These are phyloP conservation scores for Lasiodiplodia theobromae DNA, from an alignment of 2,329 filamentous ascomycete genomes.

Conservation along the genomic window DNA sequence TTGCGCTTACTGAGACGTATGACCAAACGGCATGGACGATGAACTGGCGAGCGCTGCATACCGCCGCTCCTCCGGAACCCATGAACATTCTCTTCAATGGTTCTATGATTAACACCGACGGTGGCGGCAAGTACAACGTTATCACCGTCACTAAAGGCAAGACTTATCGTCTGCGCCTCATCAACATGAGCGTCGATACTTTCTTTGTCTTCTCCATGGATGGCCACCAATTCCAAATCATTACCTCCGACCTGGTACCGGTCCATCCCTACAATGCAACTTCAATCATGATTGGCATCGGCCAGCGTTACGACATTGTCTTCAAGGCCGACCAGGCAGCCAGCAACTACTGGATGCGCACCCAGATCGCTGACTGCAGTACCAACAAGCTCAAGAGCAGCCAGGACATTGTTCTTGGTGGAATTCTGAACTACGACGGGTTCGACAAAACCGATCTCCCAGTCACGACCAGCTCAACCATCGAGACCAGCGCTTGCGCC, in stretches of 20 bases:
- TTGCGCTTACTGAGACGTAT: conserved; percentile 51
- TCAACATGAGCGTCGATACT: conserved; percentile 58
- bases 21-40: conserved; percentile 34
- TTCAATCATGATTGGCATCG: conserved; percentile 42
- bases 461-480: not conserved
- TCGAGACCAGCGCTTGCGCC: conserved; percentile 31
- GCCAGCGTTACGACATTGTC: conserved; percentile 51
- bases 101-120: conserved; percentile 58
- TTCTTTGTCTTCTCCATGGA: conserved; percentile 46
- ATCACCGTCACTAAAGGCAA: conserved; percentile 54
- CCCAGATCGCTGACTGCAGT: conserved; percentile 38
- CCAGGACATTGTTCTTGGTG: conserved; percentile 44
- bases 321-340: conserved; percentile 43
- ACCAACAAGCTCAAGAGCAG: conserved; percentile 35
- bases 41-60: conserved; percentile 38
- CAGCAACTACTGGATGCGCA: conserved; percentile 46
- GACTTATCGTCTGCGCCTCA: conserved; percentile 64
- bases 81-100: conserved; percentile 63
- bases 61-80: conserved; percentile 43
- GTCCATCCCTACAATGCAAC: conserved; percentile 48
- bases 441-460: conserved; percentile 30
- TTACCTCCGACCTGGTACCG: conserved; percentile 53
- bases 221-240: conserved; percentile 52
- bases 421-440: conserved; percentile 52
- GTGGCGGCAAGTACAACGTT: conserved; percentile 45